Evolutionary conservation across 441 rosid species (phyloP).

Genomic region (Aleurites moluccanus): DNA sequence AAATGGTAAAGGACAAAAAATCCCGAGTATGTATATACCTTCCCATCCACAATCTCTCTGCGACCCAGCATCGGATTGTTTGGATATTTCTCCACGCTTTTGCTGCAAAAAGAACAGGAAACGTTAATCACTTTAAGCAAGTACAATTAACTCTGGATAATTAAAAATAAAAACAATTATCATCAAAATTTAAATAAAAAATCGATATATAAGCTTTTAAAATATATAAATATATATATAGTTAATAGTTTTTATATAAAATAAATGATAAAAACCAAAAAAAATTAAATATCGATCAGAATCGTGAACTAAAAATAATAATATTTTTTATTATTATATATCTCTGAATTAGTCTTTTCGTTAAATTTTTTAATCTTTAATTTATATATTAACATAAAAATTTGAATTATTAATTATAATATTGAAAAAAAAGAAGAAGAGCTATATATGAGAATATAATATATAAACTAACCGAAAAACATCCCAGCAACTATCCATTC

Average conservation of each 20-base stretch:
- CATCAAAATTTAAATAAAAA: background rate
- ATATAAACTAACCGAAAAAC: constrained; percentile 65
- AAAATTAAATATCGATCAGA: background rate
- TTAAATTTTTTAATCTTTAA: too few relatives aligned
- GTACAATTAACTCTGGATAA: background rate
- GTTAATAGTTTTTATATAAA: too few relatives aligned
- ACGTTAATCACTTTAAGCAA: constrained; percentile 2
- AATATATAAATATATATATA: background rate
- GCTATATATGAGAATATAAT: background rate
- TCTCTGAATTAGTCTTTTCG: too few relatives aligned
- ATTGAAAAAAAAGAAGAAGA: too few relatives aligned
- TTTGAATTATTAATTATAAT: too few relatives aligned
- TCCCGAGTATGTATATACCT: too few relatives aligned
- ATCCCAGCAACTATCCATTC: constrained; percentile 89
- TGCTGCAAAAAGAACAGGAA: constrained; percentile 38
- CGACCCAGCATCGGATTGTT: constrained; percentile 76
- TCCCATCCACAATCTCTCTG: constrained; percentile 68
- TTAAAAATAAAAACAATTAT: background rate
- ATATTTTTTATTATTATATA: too few relatives aligned
- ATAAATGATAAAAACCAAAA: background rate
- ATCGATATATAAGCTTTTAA: background rate
- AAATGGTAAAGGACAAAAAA: background rate
- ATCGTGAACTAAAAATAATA: background rate
- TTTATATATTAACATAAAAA: too few relatives aligned
- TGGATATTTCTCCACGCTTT: constrained; percentile 79